Conservation (phyloP, 495 filamentous ascomycete genomes). For the Annulohypoxylon maeteangense region DNA sequence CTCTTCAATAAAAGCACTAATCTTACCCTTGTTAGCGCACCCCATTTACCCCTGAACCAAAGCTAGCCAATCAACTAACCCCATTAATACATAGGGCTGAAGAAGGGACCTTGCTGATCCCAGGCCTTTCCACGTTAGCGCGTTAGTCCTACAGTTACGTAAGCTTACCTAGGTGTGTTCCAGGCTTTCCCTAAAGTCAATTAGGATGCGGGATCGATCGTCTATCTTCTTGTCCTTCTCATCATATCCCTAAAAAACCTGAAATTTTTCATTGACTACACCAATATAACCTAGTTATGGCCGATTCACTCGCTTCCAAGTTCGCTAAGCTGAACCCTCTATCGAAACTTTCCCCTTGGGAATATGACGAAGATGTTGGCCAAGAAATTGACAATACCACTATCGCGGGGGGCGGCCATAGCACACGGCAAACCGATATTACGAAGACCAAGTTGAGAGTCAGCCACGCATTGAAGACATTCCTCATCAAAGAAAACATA, state of each 20-base stretch:
- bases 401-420: slow-evolving; percentile 62
- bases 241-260: background rate
- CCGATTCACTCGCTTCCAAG: slow-evolving; percentile 37
- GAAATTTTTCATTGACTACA: background rate
- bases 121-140: background rate
- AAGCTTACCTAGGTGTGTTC: slow-evolving; percentile 23
- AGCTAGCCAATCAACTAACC: slow-evolving; percentile 5
- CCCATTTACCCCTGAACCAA: background rate
- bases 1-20: background rate
- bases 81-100: slow-evolving; percentile 17
- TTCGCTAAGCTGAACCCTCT: slow-evolving; percentile 49
- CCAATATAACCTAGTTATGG: slow-evolving; percentile 15
- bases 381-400: slow-evolving; percentile 56
- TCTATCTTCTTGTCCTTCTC: background rate
- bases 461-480: slow-evolving; percentile 58
- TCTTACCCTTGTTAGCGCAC: background rate
- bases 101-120: slow-evolving; percentile 11
- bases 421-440: slow-evolving; percentile 49
- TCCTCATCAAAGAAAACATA: slow-evolving; percentile 53
- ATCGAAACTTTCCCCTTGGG: slow-evolving; percentile 35
- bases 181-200: background rate
- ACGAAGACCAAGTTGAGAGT: slow-evolving; percentile 57
- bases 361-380: slow-evolving; percentile 62
- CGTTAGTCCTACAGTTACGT: slow-evolving; percentile 24
- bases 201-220: background rate